Evolutionary conservation across 441 rosid species (phyloP), one percentile per base, ranked within the genome.

Genomic region (Populus hybrid): DNA sequence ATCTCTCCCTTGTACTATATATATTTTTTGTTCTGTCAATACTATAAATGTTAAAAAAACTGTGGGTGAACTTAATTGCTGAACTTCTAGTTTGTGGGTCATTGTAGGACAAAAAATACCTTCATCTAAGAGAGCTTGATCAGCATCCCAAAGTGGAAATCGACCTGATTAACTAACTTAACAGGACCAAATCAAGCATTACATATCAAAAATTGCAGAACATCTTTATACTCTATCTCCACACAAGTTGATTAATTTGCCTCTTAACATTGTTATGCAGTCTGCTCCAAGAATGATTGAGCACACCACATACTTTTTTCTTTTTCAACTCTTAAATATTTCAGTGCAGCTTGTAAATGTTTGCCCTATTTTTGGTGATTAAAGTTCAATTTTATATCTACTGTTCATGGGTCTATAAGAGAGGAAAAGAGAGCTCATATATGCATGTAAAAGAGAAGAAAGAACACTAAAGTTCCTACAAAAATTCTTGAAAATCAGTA

Each of bases 11-110:
- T 53, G 61, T 53, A 53, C 61, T 16, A 40, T 8, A 0, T 53
- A 5, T 16, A 5, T 53, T 53, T 14, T 18, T 11, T 0, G 12
- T 30, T 30, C 32, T 66, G 84, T 79, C 80, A 72, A 79, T 46
- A 71, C 59, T 71, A 30, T 16, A 68, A 75, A 68, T 61, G 73
- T 70, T 73, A 34, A 30, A 76, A 75, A 59, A 76, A 32, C 63
- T 53, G 19, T 7, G 61, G 81, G 34, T 72, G 70, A 70, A 65
- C 79, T 30, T 30, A 3, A 30, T 42, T 76, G 36, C 34, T 77
- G 61, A 53, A 74, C 40, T 18, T 34, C 50, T 74, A 61, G 38
- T 63, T 70, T 7, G 75, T 80, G 73, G 85, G 82, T 46, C 85
- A 76, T 76, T 80, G 28, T 63, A 53, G 67, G 72, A 71, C 21